Evolutionary conservation across 495 filamentous ascomycete species (phyloP).

Genomic region (Penicillium robsamsonii): DNA sequence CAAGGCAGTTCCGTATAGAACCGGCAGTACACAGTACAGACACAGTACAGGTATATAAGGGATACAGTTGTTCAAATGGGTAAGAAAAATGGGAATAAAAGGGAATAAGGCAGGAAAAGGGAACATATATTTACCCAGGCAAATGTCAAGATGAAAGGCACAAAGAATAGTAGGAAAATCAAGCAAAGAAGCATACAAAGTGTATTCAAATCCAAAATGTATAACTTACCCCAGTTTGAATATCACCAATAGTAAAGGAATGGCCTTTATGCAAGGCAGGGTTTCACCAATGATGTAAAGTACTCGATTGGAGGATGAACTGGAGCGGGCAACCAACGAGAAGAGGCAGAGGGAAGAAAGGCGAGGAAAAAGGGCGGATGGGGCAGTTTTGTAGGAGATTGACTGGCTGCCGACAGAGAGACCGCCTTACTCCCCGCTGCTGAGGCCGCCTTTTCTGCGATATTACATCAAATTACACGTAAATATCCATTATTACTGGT

Average conservation of each 20-base stretch:
- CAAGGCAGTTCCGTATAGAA: slow-evolving; percentile 29
- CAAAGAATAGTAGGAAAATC: not conserved
- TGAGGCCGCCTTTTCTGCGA: slow-evolving; percentile 6
- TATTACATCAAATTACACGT: not conserved
- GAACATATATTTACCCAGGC: slow-evolving; percentile 12
- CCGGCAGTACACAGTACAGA: slow-evolving; percentile 1
- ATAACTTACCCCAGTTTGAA: slow-evolving; percentile 3
- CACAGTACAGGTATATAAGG: not conserved
- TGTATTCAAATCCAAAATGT: not conserved
- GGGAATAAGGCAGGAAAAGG: not conserved
- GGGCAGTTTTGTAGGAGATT: slow-evolving; percentile 45
- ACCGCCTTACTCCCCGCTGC: slow-evolving; percentile 12
- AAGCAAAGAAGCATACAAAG: not conserved
- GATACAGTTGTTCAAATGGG: not conserved
- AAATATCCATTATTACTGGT: not conserved
- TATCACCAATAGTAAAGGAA: slow-evolving; percentile 6
- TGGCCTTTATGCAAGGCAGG: slow-evolving; percentile 6
- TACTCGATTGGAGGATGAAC: slow-evolving; percentile 25
- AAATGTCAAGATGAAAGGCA: too few relatives aligned
- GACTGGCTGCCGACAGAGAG: slow-evolving; percentile 10
- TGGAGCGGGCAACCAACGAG: slow-evolving; percentile 48
- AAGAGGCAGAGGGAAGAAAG: slow-evolving; percentile 44
- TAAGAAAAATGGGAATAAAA: too few relatives aligned
- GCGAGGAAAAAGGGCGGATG: slow-evolving; percentile 46
- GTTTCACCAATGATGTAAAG: slow-evolving; percentile 15